These are phyloP conservation scores for Papilionanthe hybrid DNA, from an alignment of 116 monocot genomes.

Conservation along the genomic window DNA sequence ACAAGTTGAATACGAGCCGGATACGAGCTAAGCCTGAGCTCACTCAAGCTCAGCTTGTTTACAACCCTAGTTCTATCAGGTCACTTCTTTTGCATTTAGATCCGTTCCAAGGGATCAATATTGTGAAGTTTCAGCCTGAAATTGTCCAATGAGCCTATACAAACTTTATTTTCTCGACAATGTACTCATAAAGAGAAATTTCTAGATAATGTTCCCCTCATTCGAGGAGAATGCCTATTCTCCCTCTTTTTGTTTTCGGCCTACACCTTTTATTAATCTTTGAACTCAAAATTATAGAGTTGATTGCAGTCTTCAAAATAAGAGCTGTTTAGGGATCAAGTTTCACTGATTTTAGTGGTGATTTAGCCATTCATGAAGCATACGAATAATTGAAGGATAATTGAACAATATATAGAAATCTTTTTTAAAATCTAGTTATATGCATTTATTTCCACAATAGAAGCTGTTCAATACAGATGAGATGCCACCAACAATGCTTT, in stretches of 20 bases:
- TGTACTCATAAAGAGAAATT: background rate
- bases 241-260: background rate
- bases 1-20: too few species aligned
- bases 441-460: background rate
- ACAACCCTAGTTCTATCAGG: background rate
- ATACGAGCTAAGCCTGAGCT: too few species aligned
- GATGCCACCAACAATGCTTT: background rate
- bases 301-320: background rate
- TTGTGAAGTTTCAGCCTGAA: background rate
- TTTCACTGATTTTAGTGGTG: background rate
- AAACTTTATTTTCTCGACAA: background rate
- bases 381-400: background rate
- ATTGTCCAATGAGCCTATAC: background rate
- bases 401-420: background rate
- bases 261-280: background rate
- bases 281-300: background rate
- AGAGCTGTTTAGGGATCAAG: background rate
- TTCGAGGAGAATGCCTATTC: background rate
- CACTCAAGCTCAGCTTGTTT: too few species aligned
- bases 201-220: background rate
- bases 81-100: background rate
- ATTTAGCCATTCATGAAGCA: background rate
- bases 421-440: background rate
- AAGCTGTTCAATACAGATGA: background rate
- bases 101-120: background rate